phyloP scores from a whole-genome alignment of 2,329 filamentous ascomycete genomes.

The Fusarium brevicatenulatum region DNA sequence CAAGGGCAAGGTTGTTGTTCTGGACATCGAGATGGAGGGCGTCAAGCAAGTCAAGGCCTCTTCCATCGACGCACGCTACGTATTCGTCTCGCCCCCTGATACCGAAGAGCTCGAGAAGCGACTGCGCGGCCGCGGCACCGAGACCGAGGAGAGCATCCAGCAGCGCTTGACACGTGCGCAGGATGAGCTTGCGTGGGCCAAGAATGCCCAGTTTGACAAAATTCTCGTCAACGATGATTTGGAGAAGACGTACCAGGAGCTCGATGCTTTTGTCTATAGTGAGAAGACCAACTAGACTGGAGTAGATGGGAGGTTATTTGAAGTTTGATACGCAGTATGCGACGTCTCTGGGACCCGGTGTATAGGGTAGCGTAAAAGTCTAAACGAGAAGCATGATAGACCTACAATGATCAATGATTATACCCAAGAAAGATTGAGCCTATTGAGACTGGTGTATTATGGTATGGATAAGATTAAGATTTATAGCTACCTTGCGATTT shows the following conservation, averaged over 20 bases:
- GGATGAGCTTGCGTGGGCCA: slow-evolving; percentile 78
- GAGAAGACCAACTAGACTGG: slow-evolving; percentile 25
- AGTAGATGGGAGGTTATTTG: neutral
- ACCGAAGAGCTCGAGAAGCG: slow-evolving; percentile 79
- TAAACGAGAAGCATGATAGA: slow-evolving; percentile 31
- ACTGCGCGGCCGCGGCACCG: slow-evolving; percentile 79
- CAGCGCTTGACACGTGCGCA: slow-evolving; percentile 77
- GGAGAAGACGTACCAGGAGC: slow-evolving; percentile 61
- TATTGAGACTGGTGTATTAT: neutral
- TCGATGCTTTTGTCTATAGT: slow-evolving; percentile 60
- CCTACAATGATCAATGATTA: slow-evolving; percentile 27
- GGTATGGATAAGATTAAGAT: no score
- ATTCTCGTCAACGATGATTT: slow-evolving; percentile 56
- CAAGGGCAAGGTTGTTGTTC: slow-evolving; percentile 78
- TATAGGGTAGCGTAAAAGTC: slow-evolving; percentile 1
- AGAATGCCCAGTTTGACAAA: slow-evolving; percentile 64
- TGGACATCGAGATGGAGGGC: slow-evolving; percentile 98
- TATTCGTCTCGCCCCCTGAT: slow-evolving; percentile 86
- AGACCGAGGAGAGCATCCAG: slow-evolving; percentile 76
- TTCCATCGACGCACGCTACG: slow-evolving; percentile 78
- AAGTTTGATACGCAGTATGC: slow-evolving; percentile 6
- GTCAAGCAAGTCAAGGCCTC: slow-evolving; percentile 92
- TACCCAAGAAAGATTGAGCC: neutral
- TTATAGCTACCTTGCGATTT: neutral
- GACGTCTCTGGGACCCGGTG: neutral